These are phyloP conservation scores for Picea mariana DNA, from an alignment of 83 land plant genomes.

Conservation along the genomic window DNA sequence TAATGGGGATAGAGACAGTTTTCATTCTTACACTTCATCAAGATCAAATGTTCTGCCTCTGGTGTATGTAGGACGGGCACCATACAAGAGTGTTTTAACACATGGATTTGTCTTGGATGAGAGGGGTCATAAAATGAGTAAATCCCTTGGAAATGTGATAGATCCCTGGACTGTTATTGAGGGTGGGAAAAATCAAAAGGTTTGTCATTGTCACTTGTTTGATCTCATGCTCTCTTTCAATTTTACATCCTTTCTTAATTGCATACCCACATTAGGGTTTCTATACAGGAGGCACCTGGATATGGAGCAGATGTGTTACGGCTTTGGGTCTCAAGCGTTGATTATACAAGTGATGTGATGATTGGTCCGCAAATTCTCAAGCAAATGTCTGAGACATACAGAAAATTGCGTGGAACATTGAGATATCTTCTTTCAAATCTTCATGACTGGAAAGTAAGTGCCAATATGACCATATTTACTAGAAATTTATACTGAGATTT, in stretches of 20 bases:
- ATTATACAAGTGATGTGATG: constrained; percentile 95
- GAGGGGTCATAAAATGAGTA: constrained; percentile 96
- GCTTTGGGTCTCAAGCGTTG: constrained; percentile 99
- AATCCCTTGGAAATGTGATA: constrained; percentile 95
- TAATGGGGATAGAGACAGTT: no score
- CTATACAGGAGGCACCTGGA: constrained; percentile 74
- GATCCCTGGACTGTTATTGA: constrained; percentile 88
- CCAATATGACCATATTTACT: not conserved
- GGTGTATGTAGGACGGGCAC: constrained; percentile 74
- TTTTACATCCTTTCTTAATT: not conserved
- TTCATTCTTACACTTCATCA: not conserved
- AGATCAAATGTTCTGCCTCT: no score
- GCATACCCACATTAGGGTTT: not conserved
- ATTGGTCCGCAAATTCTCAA: constrained; percentile 89
- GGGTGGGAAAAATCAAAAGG: constrained; percentile 92
- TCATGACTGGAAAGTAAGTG: constrained; percentile 93
- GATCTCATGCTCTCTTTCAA: not conserved
- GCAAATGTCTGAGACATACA: constrained; percentile 95
- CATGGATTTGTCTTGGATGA: constrained; percentile 99
- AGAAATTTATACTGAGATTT: not conserved
- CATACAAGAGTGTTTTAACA: constrained; percentile 86
- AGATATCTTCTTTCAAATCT: constrained; percentile 92
- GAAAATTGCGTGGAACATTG: constrained; percentile 92
- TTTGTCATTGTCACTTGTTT: constrained; percentile 12
- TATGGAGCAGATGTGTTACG: constrained; percentile 99